Evolutionary conservation across 805 yeast species (phyloP).

Genomic region (Isabelozyma gotoi): DNA sequence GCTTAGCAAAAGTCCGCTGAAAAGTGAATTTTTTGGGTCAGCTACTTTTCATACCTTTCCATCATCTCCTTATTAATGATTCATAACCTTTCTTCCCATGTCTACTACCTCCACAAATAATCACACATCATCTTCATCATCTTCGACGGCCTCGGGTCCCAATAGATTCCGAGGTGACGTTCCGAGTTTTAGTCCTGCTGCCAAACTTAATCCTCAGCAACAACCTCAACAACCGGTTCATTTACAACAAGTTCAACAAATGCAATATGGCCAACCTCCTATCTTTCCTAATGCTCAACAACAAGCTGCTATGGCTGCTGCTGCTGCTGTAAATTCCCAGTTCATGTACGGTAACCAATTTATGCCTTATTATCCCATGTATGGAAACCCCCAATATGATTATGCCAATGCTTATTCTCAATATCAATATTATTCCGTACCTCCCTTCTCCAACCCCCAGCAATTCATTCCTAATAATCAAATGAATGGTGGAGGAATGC

Average conservation of each 20-base stretch:
- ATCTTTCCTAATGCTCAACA: neutral
- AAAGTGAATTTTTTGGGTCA: too few species aligned
- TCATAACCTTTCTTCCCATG: neutral
- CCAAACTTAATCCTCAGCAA: constrained; percentile 8
- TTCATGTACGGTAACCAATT: constrained; percentile 1
- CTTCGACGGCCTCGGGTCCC: constrained; percentile 21
- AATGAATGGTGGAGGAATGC: neutral
- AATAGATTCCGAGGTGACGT: constrained; percentile 40
- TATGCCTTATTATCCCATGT: neutral
- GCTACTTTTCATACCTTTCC: too few species aligned
- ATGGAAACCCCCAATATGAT: neutral
- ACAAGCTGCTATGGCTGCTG: neutral
- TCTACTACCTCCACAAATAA: neutral
- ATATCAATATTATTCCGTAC: constrained; percentile 1
- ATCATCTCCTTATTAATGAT: constrained; percentile 2
- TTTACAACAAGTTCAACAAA: constrained; percentile 4
- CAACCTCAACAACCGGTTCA: constrained; percentile 1
- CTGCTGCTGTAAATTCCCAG: neutral
- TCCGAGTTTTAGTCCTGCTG: constrained; percentile 34
- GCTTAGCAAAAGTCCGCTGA: too few species aligned
- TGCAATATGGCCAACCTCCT: neutral
- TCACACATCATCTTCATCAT: constrained; percentile 2
- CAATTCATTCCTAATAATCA: neutral
- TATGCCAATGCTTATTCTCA: neutral
- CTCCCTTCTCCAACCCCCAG: neutral